Percentiles rank a stretch among this genome's conserved stretches.
Evolutionary conservation across 805 yeast genomes (phyloP).

Genomic region (Komagataella kurtzmanii): DNA sequence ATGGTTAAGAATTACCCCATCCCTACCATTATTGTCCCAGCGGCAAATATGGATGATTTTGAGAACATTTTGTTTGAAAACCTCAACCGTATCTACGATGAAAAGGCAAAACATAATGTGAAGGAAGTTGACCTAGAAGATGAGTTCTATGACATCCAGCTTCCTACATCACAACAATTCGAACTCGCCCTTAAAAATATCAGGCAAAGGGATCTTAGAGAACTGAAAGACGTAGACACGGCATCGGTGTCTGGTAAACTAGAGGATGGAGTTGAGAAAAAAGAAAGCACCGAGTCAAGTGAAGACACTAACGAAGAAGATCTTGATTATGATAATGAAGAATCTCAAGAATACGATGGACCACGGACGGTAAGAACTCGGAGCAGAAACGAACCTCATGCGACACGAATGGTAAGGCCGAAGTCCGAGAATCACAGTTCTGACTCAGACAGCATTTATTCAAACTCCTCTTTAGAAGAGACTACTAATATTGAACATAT

Average conservation of each 20-base stretch:
- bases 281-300: background rate
- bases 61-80: conserved; percentile 28
- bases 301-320: background rate
- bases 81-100: conserved; percentile 12
- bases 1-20: conserved; percentile 50
- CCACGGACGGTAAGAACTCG: background rate
- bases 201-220: background rate
- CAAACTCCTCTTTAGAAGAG: conserved; percentile 3
- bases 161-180: background rate
- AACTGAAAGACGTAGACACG: background rate
- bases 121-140: conserved; percentile 10
- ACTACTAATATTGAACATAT: conserved; percentile 8
- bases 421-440: background rate
- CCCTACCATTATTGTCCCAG: conserved; percentile 58
- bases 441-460: conserved; percentile 9
- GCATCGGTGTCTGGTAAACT: background rate
- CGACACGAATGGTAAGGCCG: background rate
- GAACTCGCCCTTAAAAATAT: background rate
- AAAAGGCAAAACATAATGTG: conserved; percentile 5
- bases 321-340: background rate
- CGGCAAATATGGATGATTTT: conserved; percentile 39
- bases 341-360: background rate
- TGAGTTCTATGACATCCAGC: conserved; percentile 1
- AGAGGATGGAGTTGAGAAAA: background rate
- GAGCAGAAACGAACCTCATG: background rate